Evolutionary conservation across 352 stramenopile genomes (phyloP), one percentile per base, ranked within the genome.

Genomic region (Discostella stelligera): DNA sequence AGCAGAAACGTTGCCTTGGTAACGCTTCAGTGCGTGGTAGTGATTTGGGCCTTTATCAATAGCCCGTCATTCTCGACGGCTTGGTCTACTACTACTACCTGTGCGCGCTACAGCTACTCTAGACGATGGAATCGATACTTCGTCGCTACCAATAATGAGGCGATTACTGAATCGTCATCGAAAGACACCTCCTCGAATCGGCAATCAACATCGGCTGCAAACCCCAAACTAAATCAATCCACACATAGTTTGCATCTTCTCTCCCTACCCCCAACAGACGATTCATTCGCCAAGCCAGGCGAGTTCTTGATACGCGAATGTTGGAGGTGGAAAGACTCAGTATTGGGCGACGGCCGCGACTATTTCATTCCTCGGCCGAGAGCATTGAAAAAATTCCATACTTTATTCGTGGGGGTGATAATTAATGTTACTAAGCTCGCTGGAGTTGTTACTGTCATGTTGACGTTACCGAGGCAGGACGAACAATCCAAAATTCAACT

Each of bases 241-340:
- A 32, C 5, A 32, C 49, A 58, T 41, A 61, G 41, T 18, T n/a
- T 80, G 0, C 56, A 79, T 30, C 62, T 81, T 10, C 11, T 84
- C 13, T 81, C 77, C 18, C 60, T 81, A 14, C 71, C 77, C 0
- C 46, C 65, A 11, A 74, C 61, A 62, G 50, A 80, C 50, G 66
- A 78, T 18, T 23, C 52, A n/a, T 80, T 52, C 48, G 39, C 54
- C 0, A 37, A 65, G 10, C 60, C 68, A 21, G 64, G 21, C 44
- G 75, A 79, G 53, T 13, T 18, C 5, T 50, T 81, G 13, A 54
- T 90, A 41, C 62, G 74, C 50, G 64, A 83, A 66, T 63, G 79
- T 6, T 92, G 87, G 87, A 79, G 74, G 61, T 92, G 87, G 87
- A 92, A 92, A 71, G 87, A 92, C 66, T 21, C 41, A 7, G 73